Evolutionary conservation across 1,284 basidiomycete genomes (phyloP), one percentile per base, ranked within the genome.

Genomic region (Schizophyllum amplum): DNA sequence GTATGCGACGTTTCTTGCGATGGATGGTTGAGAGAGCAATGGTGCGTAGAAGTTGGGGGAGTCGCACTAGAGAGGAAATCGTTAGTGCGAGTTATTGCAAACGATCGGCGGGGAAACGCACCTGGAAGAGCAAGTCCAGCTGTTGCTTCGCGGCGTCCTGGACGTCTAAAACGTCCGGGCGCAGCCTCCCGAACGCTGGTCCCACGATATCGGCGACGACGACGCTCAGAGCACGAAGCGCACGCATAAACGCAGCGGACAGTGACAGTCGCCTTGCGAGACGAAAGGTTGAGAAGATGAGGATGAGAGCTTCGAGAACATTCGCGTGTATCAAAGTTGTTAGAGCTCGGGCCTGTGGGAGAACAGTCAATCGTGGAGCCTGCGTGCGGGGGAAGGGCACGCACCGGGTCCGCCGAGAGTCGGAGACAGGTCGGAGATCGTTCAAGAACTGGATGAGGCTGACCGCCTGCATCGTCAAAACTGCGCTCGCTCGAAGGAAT

Each of bases 31-130:
- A 1, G 69, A 67, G 13, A 90, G 73, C 1, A 87, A 71, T 0
- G 88, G 87, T 0, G 90, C 75, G 62, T 79, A 86, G 0, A 84
- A 71, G 58, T 90, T 86, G 4, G 90, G 67, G 1, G 79, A 78
- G 27, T 86, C 81, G 13, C 72, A 66, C 82, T 86, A 58, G 4
- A 60, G 52, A n/a, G n/a, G n/a, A n/a, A 47, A 51, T 20, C 56
- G 56, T 50, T 42, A 25, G 15, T 22, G 55, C 33, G n/a, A n/a
- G 51, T 23, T 33, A 53, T 17, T 13, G 33, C 9, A 21, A 21
- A n/a, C 13, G 49, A 47, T 46, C 17, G 24, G 27, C n/a, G n/a
- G 24, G 22, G 23, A 52, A 42, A 47, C 61, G 48, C 55, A 84
- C 86, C 66, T 84, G 75, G 62, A 89, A 85, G 1, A 89, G 67